Evolutionary conservation across 2,329 filamentous ascomycete species (phyloP).

Genomic region (Ophiobolus disseminans): DNA sequence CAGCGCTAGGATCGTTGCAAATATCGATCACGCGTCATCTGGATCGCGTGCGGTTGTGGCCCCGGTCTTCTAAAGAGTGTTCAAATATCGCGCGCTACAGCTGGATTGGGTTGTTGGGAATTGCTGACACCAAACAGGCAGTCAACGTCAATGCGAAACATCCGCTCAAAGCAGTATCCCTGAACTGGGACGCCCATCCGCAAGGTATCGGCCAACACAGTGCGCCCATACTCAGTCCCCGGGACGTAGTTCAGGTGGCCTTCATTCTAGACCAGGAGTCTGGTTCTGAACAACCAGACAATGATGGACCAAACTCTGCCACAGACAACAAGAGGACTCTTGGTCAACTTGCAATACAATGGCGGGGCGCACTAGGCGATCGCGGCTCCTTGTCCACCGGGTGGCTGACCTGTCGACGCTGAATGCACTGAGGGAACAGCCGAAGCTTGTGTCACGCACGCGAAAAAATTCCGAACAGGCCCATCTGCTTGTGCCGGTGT

Average conservation of each 20-base stretch:
- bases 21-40: slow-evolving; percentile 13
- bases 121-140: slow-evolving; percentile 27
- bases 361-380: slow-evolving; percentile 90
- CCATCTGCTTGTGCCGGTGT: background rate
- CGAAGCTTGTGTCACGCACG: background rate
- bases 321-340: slow-evolving; percentile 65
- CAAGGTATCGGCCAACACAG: slow-evolving; percentile 39
- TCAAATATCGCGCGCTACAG: too few species aligned
- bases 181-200: slow-evolving; percentile 62
- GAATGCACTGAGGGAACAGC: slow-evolving; percentile 14
- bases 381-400: slow-evolving; percentile 86
- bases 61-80: background rate
- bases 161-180: slow-evolving; percentile 60
- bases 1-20: slow-evolving; percentile 13
- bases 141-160: slow-evolving; percentile 59
- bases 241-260: slow-evolving; percentile 70
- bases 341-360: slow-evolving; percentile 84
- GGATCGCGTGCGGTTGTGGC: background rate
- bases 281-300: slow-evolving; percentile 53
- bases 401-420: slow-evolving; percentile 63
- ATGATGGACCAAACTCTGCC: slow-evolving; percentile 39
- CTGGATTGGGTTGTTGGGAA: background rate
- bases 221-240: slow-evolving; percentile 62
- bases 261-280: slow-evolving; percentile 66
- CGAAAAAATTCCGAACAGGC: background rate